A percentile compares a stretch with the other conserved stretches of the same genome.
Conservation (phyloP, 164 flowering plant species). For the Taxillus chinensis region DNA sequence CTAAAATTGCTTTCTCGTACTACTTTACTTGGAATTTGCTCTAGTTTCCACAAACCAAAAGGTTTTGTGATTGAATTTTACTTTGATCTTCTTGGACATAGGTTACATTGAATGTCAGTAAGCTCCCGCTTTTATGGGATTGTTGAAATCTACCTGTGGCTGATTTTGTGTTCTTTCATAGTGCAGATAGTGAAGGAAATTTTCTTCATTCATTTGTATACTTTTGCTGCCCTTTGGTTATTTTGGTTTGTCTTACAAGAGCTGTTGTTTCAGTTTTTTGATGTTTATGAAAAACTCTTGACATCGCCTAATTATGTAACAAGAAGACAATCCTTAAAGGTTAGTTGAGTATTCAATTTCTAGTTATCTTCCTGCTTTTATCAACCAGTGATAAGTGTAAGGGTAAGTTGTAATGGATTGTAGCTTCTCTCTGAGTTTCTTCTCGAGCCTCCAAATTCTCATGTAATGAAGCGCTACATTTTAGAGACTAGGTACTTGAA, state of each 20-base stretch:
- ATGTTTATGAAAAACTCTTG: constrained; percentile 67
- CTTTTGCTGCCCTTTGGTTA: neutral
- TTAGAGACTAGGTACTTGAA: constrained; percentile 72
- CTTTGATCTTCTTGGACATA: constrained; percentile 4
- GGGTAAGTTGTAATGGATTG: constrained; percentile 14
- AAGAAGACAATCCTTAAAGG: constrained; percentile 96
- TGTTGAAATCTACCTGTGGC: neutral
- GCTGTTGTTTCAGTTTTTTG: constrained; percentile 66
- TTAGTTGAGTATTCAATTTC: constrained; percentile 20
- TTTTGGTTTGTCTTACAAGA: constrained; percentile 11
- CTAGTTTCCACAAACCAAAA: too few relatives aligned
- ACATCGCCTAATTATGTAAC: constrained; percentile 89
- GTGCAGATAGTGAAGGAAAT: constrained; percentile 1
- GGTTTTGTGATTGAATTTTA: neutral
- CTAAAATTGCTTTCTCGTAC: too few relatives aligned
- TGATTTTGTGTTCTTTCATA: constrained; percentile 4
- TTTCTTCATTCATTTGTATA: neutral
- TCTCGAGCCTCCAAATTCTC: constrained; percentile 81
- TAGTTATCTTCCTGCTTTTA: neutral
- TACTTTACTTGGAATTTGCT: too few relatives aligned
- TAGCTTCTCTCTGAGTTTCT: constrained; percentile 98
- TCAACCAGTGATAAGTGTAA: constrained; percentile 6
- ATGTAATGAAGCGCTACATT: constrained; percentile 87
- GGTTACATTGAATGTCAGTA: constrained; percentile 4
- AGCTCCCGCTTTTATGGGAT: neutral